Conservation (phyloP, 2,329 filamentous ascomycete species). For the Trichoderma afroharzianum region DNA sequence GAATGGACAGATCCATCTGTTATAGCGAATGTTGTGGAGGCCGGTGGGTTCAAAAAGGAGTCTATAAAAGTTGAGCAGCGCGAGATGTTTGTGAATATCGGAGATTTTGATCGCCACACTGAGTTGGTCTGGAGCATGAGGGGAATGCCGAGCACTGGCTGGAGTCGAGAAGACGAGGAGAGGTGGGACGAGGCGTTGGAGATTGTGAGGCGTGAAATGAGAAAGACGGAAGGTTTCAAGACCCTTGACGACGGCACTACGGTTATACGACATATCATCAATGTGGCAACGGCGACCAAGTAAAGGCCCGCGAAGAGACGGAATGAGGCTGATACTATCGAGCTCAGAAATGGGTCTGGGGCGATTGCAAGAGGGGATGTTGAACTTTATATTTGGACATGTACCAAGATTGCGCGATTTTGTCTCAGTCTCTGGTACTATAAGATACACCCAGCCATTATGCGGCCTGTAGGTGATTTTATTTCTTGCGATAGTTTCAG, state of each 20-base stretch:
- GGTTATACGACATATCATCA: not conserved
- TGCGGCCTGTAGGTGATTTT: not conserved
- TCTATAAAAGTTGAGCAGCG: not conserved
- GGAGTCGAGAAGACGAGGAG: conserved; percentile 7
- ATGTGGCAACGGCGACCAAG: conserved; percentile 10
- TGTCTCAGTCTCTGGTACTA: not conserved
- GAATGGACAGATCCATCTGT: not conserved
- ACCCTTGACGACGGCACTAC: conserved; percentile 2
- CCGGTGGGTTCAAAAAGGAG: conserved; percentile 6
- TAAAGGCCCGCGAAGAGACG: not conserved
- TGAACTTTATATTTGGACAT: not conserved
- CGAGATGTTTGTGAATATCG: conserved; percentile 10
- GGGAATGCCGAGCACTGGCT: conserved; percentile 4
- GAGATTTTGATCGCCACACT: not conserved
- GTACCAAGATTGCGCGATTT: not conserved
- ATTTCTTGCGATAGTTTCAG: not conserved
- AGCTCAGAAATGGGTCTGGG: not conserved
- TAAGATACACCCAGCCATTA: not conserved
- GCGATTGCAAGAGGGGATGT: not conserved
- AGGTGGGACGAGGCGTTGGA: conserved; percentile 8
- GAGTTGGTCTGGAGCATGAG: conserved; percentile 10
- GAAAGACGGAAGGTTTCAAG: not conserved
- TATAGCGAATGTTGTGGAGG: conserved; percentile 3
- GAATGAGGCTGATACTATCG: not conserved
- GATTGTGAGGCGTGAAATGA: conserved; percentile 12